Percentiles rank a stretch among this genome's conserved stretches.
phyloP scores from a whole-genome alignment of 2,329 filamentous ascomycete genomes.

The Sarocladium strictum region DNA sequence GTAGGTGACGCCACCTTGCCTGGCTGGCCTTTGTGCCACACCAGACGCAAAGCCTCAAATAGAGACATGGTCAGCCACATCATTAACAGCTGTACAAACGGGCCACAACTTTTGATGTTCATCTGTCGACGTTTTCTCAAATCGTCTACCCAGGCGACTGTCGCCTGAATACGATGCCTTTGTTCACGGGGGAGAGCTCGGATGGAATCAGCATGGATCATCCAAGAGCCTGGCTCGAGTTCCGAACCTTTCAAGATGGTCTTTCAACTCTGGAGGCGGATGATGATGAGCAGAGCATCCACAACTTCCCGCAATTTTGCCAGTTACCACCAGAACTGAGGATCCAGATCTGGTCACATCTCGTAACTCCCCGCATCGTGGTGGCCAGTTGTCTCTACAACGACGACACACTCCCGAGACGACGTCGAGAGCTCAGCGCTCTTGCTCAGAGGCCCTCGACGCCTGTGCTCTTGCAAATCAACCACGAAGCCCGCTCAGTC shows the following conservation, averaged over 20 bases:
- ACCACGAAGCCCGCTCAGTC: conserved; percentile 35
- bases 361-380: conserved; percentile 39
- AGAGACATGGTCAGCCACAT: conserved; percentile 1
- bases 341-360: conserved; percentile 39
- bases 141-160: not conserved
- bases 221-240: conserved; percentile 38
- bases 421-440: conserved; percentile 21
- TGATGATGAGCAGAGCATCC: not conserved
- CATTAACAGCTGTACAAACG: not conserved
- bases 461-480: conserved; percentile 39
- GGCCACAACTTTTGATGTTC: not conserved
- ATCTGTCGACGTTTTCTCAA: not conserved
- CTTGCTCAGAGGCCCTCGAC: conserved; percentile 20
- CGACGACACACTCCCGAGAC: conserved; percentile 20
- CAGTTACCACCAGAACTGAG: conserved; percentile 41
- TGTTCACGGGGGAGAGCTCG: not conserved
- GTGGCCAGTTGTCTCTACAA: conserved; percentile 35
- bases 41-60: not conserved
- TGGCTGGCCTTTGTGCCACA: not conserved
- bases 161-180: not conserved
- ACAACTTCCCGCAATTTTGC: conserved; percentile 29
- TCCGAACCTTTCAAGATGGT: conserved; percentile 38
- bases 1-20: not conserved
- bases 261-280: conserved; percentile 14
- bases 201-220: not conserved